A percentile compares a stretch with the other conserved stretches of the same genome.
Conservation (phyloP, 768 basidiomycete species). For the Arthromyces matolae region DNA sequence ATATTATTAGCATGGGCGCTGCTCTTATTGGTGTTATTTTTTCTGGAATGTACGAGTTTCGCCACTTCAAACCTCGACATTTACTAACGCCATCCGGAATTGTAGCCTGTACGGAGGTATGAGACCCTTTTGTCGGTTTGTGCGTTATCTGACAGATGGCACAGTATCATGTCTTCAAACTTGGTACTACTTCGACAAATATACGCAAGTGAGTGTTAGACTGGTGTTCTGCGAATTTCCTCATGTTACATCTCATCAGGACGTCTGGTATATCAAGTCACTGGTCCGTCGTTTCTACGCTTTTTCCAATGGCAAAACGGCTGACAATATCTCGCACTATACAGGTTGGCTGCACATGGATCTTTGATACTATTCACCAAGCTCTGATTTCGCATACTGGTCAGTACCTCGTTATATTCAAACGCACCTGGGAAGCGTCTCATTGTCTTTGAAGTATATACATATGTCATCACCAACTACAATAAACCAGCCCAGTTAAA, state of each 20-base stretch:
- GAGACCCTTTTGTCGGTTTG: slow-evolving; percentile 2
- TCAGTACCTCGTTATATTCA: slow-evolving; percentile 14
- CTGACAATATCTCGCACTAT: not conserved
- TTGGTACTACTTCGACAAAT: slow-evolving; percentile 52
- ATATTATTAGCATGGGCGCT: slow-evolving; percentile 42
- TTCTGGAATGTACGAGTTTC: slow-evolving; percentile 38
- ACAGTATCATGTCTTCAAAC: slow-evolving; percentile 55
- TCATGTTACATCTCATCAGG: slow-evolving; percentile 27
- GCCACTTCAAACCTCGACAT: not conserved
- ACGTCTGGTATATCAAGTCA: slow-evolving; percentile 49
- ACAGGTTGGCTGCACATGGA: slow-evolving; percentile 46
- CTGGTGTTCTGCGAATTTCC: slow-evolving; percentile 2
- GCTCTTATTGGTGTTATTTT: slow-evolving; percentile 47
- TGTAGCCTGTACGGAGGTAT: slow-evolving; percentile 52
- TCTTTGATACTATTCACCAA: slow-evolving; percentile 52
- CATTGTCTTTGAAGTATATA: slow-evolving; percentile 41
- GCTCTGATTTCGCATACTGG: slow-evolving; percentile 51
- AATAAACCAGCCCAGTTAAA: slow-evolving; percentile 36
- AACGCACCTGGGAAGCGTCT: not conserved
- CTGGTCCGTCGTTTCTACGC: slow-evolving; percentile 31
- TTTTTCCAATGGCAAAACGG: not conserved
- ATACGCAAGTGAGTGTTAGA: slow-evolving; percentile 30
- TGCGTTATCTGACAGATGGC: slow-evolving; percentile 1
- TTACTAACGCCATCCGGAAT: not conserved
- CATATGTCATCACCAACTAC: slow-evolving; percentile 51